Evolutionary conservation across 805 yeast genomes (phyloP), one percentile per base, ranked within the genome.

Genomic region (Saccharomycopsis guyanensis): DNA sequence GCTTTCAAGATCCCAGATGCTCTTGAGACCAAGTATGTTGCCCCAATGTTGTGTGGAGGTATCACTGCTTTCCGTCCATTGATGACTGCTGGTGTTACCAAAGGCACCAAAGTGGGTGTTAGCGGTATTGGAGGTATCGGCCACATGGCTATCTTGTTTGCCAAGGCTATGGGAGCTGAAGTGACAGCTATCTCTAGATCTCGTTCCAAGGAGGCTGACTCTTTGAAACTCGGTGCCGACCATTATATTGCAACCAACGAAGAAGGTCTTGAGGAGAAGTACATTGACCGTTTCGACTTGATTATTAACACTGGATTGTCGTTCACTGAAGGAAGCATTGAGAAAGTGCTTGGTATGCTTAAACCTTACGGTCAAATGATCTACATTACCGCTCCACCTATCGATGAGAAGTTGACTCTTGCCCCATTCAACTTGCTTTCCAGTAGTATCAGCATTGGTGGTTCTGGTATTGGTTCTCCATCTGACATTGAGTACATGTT

Each of bases 41-140:
- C 75, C 18, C 76, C 77, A 15, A 58, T 72, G 58, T 56, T 71
- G 56, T 71, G 76, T 60, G 77, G 72, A 45, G 77, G 76, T 42
- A 62, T 70, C 42, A 72, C 76, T 15, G 72, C 66, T 12, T 71
- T 60, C 53, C 67, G 72, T 23, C 77, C 77, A 20, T 57, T 72
- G 53, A 15, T 59, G 4, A 53, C 55, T 12, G 51, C 53, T 19
- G 63, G 62, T 46, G 62, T 56, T 43, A 66, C 62, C 49, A 56
- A 57, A 39, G 66, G 65, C 23, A 59, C 60, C 45, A 64, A 61
- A 36, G 65, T 66, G 37, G 70, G 70, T 54, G 59, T 69, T 55
- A 67, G 47, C 43, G 73, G 73, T 40, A 66, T 69, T 53, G 73
- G 73, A 47, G 73, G 73, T n/a, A 58, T 69, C 54, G 73, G 73